Evolutionary conservation across 2,329 filamentous ascomycete genomes (phyloP).

Genomic region (Cytospora schulzeri): DNA sequence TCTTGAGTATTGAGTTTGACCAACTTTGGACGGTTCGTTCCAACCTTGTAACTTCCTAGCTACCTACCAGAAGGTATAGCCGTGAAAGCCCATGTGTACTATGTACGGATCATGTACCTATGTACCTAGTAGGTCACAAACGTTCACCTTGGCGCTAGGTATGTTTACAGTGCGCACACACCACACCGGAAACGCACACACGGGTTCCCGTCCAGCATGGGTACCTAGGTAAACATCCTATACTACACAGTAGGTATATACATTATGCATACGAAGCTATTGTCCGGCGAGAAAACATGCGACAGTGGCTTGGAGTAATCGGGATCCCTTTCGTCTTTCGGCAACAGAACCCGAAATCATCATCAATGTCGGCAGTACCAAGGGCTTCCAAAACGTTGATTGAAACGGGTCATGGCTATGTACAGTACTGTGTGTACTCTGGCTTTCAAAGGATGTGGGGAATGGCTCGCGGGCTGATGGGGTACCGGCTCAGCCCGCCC

Average conservation of each 20-base stretch:
- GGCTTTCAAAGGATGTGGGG: background rate
- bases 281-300: background rate
- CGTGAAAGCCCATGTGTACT: too few species aligned
- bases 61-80: background rate
- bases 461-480: background rate
- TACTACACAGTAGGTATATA: too few species aligned
- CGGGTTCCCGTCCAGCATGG: background rate
- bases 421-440: background rate
- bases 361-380: too few species aligned
- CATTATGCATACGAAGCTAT: background rate
- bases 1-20: too few species aligned
- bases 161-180: background rate
- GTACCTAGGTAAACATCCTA: too few species aligned
- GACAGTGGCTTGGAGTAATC: background rate
- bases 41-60: background rate
- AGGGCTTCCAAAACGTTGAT: background rate
- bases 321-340: too few species aligned
- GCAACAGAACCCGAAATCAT: too few species aligned
- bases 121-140: background rate
- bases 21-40: background rate
- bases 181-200: background rate
- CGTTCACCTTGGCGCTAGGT: background rate
- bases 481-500: slow-evolving; percentile 2
- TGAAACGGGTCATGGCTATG: background rate
- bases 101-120: background rate